Evolutionary conservation across 2,329 filamentous ascomycete genomes (phyloP), one percentile per base, ranked within the genome.

Genomic region (Salinomyces thailandicus): DNA sequence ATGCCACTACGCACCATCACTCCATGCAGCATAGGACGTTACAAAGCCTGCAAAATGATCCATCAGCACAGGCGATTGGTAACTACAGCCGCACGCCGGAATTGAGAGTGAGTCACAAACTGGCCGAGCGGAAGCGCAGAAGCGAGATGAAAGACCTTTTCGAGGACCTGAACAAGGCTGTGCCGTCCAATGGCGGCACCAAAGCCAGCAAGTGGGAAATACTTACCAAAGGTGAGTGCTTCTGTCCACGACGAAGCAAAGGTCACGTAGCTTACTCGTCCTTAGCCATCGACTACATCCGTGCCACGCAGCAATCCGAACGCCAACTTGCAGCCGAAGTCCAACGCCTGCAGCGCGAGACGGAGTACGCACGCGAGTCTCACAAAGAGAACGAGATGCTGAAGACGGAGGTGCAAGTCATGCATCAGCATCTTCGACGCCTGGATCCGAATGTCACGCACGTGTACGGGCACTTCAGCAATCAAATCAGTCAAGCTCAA

Each of bases 141-240:
- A 87, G 83, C 6, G 84, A 91, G 56, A 91, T 91, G 84, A 91
- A 91, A 62, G 79, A 84, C 51, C 63, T 91, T 0, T 91, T 91
- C 53, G 84, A 91, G 47, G 79, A 85, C 49, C 64, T 91, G 6
- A 75, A 85, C 47, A 79, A 82, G 47, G 67, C 85, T 24, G 79
- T 89, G 63, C 83, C 83, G 1, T 81, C 85, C 48, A 83, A 85
- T 50, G 75, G 84, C 12, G 84, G 84, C 1, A 81, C 80, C 16
- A 93, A 91, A 57, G 84, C 84, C 0, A 87, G 82, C 48, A 93
- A 93, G 51, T 93, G 84, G 84, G 84, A 93, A 51, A 86, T 89
- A 33, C 57, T 93, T 12, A 86, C 81, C 2, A 89, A 89, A 68
- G 81, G 84, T 87, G 64, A 44, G 71, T 56, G 17, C 19, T 17